Conservation (phyloP, 2,329 filamentous ascomycete species). For the Beauveria sp. region DNA sequence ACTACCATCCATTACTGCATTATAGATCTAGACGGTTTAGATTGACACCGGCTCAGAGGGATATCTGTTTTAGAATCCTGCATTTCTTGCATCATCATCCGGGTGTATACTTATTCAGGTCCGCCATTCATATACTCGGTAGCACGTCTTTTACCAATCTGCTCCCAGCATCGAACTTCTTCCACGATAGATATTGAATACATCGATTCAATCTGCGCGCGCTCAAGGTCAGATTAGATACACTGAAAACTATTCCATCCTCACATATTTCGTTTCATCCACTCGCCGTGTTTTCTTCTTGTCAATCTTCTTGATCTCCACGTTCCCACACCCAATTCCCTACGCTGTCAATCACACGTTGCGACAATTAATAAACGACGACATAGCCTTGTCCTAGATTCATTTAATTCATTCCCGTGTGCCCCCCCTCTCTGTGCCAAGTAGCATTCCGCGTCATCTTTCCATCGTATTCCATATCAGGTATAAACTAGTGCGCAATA, state of each 20-base stretch:
- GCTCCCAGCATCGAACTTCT: too few relatives aligned
- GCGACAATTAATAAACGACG: neutral
- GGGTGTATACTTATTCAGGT: neutral
- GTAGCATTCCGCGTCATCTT: neutral
- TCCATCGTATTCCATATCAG: neutral
- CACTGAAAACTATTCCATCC: neutral
- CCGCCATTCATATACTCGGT: too few relatives aligned
- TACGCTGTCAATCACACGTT: neutral
- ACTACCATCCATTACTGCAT: neutral
- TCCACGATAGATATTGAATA: slow-evolving; percentile 10
- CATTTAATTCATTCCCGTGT: neutral
- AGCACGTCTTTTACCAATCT: neutral
- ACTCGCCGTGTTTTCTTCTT: too few relatives aligned
- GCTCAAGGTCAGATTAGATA: neutral
- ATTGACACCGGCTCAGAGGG: neutral
- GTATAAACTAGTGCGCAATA: slow-evolving; percentile 3
- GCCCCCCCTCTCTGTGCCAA: neutral
- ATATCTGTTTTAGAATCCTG: neutral
- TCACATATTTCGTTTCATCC: neutral
- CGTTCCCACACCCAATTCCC: neutral
- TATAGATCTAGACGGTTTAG: neutral
- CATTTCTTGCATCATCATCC: neutral
- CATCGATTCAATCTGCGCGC: neutral
- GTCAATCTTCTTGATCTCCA: neutral
- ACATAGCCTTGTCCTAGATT: neutral